Evolutionary conservation across 2,329 filamentous ascomycete genomes (phyloP), one percentile per base, ranked within the genome.

Genomic region (Aspergillus melleus): DNA sequence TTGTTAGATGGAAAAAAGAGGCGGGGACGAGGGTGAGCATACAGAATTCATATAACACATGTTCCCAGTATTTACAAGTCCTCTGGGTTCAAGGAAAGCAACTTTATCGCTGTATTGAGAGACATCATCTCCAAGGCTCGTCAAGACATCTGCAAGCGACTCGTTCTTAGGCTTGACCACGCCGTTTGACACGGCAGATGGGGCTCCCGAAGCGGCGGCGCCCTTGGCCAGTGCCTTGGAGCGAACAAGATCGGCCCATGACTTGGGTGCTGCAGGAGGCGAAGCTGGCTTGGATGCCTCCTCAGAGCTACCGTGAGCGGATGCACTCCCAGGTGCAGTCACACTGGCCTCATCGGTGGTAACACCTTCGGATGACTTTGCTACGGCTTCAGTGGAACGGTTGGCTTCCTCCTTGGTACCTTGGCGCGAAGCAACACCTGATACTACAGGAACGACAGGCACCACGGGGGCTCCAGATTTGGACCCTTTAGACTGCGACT

Each of bases 1-100:
- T 8, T 8, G 8, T 42, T 30, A 67, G 84, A 71, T 83, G 77
- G 60, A 66, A 32, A 52, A 16, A 44, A 42, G 14, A n/a, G 6
- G 19, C 16, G 20, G 9, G 30, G 24, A 49, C 6, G 30, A 29
- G 12, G 30, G 36, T n/a, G 22, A 47, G 80, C 91, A 79, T 83
- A 96, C 94, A 64, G 95, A 97, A 81, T 98, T 99, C 95, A 99
- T 98, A 79, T 99, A 99, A 78, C 95, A 99, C 91, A 98, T 96
- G 74, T 99, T 98, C 53, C 95, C 95, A 46, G 94, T 96, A 78
- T 99, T 99, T 67, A 96, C 90, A 71, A 99, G 84, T 52, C 95
- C 95, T 66, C 94, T 87, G 54, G 95, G 95, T 77, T 98, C 92
- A 54, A 99, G 83, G 71, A 97, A 97, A 19, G 90, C 83, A 66